These are phyloP conservation scores for Ophiostoma ips DNA, from an alignment of 2,329 filamentous ascomycete species.

Conservation along the genomic window DNA sequence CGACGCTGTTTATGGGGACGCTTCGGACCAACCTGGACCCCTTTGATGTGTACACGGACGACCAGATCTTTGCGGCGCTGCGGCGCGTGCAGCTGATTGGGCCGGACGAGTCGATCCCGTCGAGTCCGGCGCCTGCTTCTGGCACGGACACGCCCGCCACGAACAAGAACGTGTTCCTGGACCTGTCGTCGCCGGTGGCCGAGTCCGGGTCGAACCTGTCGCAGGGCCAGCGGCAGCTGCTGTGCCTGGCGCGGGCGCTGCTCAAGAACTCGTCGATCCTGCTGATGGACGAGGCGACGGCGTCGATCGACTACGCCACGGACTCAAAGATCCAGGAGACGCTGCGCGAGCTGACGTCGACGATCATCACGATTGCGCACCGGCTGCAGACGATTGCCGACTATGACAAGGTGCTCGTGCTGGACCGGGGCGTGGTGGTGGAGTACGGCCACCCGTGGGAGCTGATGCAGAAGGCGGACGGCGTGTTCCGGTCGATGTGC, in stretches of 20 bases:
- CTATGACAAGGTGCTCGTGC: conserved; percentile 91
- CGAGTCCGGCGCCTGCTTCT: conserved; percentile 5
- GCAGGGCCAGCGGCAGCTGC: conserved; percentile 85
- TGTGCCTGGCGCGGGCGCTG: conserved; percentile 85
- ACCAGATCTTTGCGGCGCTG: conserved; percentile 76
- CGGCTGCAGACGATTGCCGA: conserved; percentile 93
- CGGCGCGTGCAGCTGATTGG: conserved; percentile 80
- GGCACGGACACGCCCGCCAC: conserved; percentile 29
- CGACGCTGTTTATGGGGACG: conserved; percentile 84
- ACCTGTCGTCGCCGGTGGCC: conserved; percentile 67
- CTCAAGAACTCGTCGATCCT: conserved; percentile 84
- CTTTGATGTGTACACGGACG: conserved; percentile 76
- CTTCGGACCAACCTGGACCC: conserved; percentile 88
- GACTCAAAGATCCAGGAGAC: conserved; percentile 95
- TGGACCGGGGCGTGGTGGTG: conserved; percentile 76
- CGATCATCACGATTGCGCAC: conserved; percentile 93
- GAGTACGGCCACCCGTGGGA: conserved; percentile 88
- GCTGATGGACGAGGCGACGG: conserved; percentile 99
- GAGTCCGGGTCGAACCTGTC: conserved; percentile 92
- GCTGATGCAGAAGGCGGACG: conserved; percentile 56
- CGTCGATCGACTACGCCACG: conserved; percentile 91
- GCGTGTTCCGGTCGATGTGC: conserved; percentile 50
- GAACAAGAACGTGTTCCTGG: conserved; percentile 92
- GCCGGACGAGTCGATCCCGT: conserved; percentile 31
- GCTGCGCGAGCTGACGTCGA: conserved; percentile 82